Evolutionary conservation across 2,329 filamentous ascomycete genomes (phyloP).

Genomic region (Orbilia brochopaga): DNA sequence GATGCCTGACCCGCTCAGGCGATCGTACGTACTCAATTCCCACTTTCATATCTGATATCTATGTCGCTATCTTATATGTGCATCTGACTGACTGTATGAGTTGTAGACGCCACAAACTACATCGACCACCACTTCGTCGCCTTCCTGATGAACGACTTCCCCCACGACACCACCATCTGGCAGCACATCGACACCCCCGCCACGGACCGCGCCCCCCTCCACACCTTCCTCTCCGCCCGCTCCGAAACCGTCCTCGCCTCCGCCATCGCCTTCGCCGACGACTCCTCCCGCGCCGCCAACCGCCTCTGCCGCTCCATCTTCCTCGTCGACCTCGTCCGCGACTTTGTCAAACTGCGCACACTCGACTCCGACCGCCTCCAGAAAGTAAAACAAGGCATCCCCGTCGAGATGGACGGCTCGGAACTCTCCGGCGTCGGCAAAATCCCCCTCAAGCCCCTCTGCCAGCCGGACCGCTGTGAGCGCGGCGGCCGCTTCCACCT

Average conservation of each 20-base stretch:
- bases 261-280: constrained; percentile 2
- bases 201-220: not conserved
- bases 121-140: constrained; percentile 26
- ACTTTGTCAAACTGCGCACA: constrained; percentile 7
- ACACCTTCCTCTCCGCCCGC: not conserved
- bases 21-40: not conserved
- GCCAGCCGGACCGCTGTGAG: not conserved
- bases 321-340: constrained; percentile 15
- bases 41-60: not conserved
- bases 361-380: constrained; percentile 2
- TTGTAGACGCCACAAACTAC: constrained; percentile 6
- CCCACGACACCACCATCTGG: constrained; percentile 7
- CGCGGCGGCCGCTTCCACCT: constrained; percentile 4
- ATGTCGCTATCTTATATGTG: too few species aligned
- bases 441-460: not conserved
- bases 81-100: too few species aligned
- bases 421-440: constrained; percentile 7
- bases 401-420: constrained; percentile 8
- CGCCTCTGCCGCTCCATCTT: constrained; percentile 21
- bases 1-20: not conserved
- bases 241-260: constrained; percentile 5
- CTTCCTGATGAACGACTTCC: constrained; percentile 22
- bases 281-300: constrained; percentile 16
- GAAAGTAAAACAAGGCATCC: constrained; percentile 5
- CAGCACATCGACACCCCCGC: constrained; percentile 6